phyloP scores from a whole-genome alignment of 1,284 basidiomycete genomes.

The Cystobasidiaceae sp. region DNA sequence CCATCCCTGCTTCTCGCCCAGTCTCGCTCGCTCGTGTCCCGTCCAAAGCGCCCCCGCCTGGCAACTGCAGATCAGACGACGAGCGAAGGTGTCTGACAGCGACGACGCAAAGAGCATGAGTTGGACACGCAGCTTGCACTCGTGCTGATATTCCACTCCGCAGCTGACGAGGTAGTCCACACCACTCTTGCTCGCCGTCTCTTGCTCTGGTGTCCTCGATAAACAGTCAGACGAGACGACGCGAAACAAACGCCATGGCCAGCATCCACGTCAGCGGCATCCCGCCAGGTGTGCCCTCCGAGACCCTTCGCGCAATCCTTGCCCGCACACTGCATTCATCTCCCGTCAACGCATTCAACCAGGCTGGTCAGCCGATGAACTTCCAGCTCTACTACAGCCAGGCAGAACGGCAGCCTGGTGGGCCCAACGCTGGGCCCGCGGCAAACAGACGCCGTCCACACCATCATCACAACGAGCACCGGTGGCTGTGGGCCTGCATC shows the following conservation, averaged over 20 bases:
- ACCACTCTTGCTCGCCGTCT: too few species aligned
- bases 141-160: too few species aligned
- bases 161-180: too few species aligned
- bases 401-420: not conserved
- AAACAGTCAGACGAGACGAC: too few species aligned
- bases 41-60: not conserved
- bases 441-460: not conserved
- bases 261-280: not conserved
- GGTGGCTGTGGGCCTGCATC: not conserved
- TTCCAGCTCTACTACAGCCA: not conserved
- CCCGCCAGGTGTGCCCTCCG: not conserved
- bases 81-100: too few species aligned
- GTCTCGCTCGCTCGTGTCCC: not conserved
- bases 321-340: conserved; percentile 1
- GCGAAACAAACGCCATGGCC: not conserved
- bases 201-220: too few species aligned
- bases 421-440: not conserved
- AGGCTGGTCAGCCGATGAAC: not conserved
- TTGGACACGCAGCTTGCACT: too few species aligned
- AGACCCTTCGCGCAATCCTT: not conserved
- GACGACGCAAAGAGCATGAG: too few species aligned
- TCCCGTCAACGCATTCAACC: conserved; percentile 1
- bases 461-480: not conserved
- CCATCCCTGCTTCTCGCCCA: not conserved
- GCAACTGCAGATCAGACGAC: too few species aligned